Base-by-base conservation (phyloP, 179 eudicot species). In the Spinacia oleracea region DNA sequence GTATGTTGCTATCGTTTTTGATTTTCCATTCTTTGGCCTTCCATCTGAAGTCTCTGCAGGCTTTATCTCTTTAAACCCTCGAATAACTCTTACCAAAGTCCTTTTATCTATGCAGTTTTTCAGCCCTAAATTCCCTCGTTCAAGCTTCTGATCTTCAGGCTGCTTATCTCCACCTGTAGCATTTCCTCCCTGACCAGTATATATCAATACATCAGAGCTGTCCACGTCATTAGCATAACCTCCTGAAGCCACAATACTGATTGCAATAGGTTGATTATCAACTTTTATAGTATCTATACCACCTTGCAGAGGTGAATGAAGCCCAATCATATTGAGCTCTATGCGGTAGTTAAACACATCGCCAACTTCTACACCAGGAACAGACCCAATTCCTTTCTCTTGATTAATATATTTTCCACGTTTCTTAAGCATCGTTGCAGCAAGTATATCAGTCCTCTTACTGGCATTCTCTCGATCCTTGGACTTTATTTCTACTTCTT, bases 281-380 rank as follows among this genome's bases (percentile, higher is more conserved):
- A 78, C 73, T 81, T 81, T 90, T 46, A 80, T 79, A 73, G 66
- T 85, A 85, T 90, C 98, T 77, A 96, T 96, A 76, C 98, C 98
- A 72, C 69, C 82, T 78, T 91, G 93, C 66, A 66, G 87, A 0
- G 74, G 90, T 40, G 89, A 84, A 77, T 96, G 99, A 83, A 96
- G 78, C 31, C 98, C 99, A 56, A 92, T 77, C 81, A 91, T 83
- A 55, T 86, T 86, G 21, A 96, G 96, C 82, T 96, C 97, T 32
- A 85, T 86, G 48, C 97, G 90, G 70, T 84, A 96, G 62, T 85
- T 91, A 77, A 92, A 93, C 80, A 88, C 81, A 32, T 93, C 97
- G 1, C 94, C 96, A 12, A 93, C 89, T 85, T 91, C 96, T 73
- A 96, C 89, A 68, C 98, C 99, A 1, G 99, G 96, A 32, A 96